A percentile compares a stretch with the other conserved stretches of the same genome.
These are phyloP conservation scores for Nothophytophthora sp. DNA, from an alignment of 352 stramenopile genomes.

Conservation along the genomic window DNA sequence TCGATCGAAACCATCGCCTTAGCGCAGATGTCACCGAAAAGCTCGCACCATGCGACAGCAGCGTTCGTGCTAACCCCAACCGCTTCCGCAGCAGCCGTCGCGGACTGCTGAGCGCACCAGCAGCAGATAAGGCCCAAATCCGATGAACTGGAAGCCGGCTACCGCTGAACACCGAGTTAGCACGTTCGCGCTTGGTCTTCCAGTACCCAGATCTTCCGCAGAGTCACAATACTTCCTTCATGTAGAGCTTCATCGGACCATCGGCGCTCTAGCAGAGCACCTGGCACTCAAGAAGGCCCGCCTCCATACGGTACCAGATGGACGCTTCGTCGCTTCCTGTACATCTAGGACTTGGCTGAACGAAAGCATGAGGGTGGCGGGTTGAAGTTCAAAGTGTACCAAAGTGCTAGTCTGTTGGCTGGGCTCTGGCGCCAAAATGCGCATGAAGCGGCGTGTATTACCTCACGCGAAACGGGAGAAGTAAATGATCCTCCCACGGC, in stretches of 20 bases:
- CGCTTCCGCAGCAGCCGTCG: neutral
- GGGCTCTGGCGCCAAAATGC: neutral
- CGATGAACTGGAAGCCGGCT: neutral
- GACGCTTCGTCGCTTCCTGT: neutral
- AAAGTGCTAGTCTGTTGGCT: neutral
- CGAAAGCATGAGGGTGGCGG: neutral
- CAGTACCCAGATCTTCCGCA: neutral
- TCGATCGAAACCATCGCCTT: neutral
- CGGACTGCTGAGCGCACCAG: neutral
- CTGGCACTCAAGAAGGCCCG: neutral
- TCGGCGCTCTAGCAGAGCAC: neutral
- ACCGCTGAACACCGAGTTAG: neutral
- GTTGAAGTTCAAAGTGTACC: neutral
- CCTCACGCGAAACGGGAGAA: neutral
- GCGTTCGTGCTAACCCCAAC: neutral
- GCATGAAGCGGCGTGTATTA: neutral
- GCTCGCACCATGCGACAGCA: neutral
- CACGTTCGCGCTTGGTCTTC: neutral
- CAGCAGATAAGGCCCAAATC: neutral
- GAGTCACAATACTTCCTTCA: neutral
- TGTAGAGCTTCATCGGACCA: neutral
- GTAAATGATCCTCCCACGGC: neutral
- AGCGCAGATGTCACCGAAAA: neutral
- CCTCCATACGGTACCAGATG: neutral
- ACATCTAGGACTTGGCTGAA: neutral